Evolutionary conservation across 179 eudicot species (phyloP).

Genomic region (Beta corolliflora): DNA sequence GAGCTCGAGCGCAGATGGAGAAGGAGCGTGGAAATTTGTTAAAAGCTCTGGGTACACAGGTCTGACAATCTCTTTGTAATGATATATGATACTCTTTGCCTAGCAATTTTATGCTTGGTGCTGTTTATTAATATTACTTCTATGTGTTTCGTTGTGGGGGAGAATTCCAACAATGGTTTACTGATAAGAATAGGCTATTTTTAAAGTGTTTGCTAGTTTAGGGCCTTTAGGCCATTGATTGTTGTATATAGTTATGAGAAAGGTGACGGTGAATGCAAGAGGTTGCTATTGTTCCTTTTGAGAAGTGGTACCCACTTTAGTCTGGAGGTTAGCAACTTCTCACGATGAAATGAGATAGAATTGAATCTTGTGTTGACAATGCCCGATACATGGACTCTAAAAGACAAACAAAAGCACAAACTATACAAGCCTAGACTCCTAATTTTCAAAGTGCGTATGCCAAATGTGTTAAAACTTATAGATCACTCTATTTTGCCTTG

Average conservation of each 20-base stretch:
- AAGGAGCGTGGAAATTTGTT: constrained; percentile 76
- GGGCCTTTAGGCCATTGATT: neutral
- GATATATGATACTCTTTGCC: neutral
- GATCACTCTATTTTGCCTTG: no score
- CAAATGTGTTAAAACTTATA: no score
- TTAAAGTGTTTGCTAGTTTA: neutral
- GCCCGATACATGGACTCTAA: no score
- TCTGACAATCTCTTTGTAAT: constrained; percentile 28
- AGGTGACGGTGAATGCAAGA: neutral
- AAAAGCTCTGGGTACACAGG: constrained; percentile 93
- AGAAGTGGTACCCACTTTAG: neutral
- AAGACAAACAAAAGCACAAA: no score
- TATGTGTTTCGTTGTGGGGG: neutral
- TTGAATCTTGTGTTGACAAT: neutral
- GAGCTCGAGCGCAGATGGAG: constrained; percentile 81
- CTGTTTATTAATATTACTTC: neutral
- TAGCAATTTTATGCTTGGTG: neutral
- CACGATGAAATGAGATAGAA: neutral
- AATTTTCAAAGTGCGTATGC: no score
- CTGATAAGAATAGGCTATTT: neutral
- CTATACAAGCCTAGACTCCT: no score
- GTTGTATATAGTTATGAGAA: no score
- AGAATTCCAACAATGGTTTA: neutral
- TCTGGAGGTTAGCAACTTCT: neutral
- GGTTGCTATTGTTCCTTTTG: neutral